phyloP scores from a whole-genome alignment of 352 stramenopile genomes.

The Pythium sp. region DNA sequence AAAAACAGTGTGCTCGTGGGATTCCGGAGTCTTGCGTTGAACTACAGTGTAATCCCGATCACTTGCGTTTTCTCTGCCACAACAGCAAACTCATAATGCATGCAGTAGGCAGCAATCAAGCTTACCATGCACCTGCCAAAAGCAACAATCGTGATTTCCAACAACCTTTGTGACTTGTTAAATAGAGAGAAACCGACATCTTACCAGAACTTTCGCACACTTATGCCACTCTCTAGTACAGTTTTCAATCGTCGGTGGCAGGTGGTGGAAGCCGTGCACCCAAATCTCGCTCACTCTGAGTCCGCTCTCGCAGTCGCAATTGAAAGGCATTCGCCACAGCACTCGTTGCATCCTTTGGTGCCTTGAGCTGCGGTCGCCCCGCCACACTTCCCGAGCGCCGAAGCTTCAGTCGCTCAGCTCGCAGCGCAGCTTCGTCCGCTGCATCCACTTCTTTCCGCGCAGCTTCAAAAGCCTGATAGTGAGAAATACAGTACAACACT shows the following conservation, averaged over 20 bases:
- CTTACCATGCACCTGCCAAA: not conserved
- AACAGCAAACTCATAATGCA: no score
- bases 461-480: slow-evolving; percentile 50
- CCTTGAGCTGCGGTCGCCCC: not conserved
- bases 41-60: no score
- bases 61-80: no score
- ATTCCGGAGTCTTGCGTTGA: no score
- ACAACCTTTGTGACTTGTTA: not conserved
- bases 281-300: slow-evolving; percentile 26
- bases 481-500: not conserved
- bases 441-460: slow-evolving; percentile 69
- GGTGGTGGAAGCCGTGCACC: slow-evolving; percentile 5
- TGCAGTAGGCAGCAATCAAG: not conserved
- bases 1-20: no score
- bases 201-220: not conserved
- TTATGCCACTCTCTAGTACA: not conserved
- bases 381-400: slow-evolving; percentile 31
- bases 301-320: slow-evolving; percentile 32
- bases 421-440: slow-evolving; percentile 49
- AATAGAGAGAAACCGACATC: not conserved
- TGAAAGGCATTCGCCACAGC: slow-evolving; percentile 11
- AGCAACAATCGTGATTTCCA: not conserved
- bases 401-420: slow-evolving; percentile 62
- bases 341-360: slow-evolving; percentile 1
- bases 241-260: not conserved